Evolutionary conservation across 345 rosid species (phyloP).

Genomic region (Eucalyptus fibrosa): DNA sequence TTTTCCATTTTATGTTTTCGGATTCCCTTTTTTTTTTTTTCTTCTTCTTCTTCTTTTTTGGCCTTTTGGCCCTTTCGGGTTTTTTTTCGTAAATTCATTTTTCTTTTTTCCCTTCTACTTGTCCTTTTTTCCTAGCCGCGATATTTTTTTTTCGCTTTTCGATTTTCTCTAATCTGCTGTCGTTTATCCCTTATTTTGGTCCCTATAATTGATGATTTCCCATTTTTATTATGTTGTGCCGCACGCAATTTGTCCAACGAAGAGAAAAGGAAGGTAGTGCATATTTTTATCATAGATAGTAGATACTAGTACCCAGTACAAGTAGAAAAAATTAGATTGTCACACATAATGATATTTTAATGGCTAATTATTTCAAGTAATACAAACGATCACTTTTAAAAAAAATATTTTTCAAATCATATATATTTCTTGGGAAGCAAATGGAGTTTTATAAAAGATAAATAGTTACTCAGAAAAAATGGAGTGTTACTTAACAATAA

Average conservation of each 20-base stretch:
- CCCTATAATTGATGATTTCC: not conserved
- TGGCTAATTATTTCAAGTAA: rapidly evolving
- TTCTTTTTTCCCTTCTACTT: not conserved
- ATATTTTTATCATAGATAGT: too few species aligned
- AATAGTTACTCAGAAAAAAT: rapidly evolving
- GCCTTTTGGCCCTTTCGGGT: not conserved
- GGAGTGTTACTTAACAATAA: not conserved
- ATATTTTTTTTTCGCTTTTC: not conserved
- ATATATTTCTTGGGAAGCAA: rapidly evolving
- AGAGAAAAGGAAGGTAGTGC: not conserved
- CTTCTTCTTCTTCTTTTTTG: not conserved
- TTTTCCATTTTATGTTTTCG: not conserved
- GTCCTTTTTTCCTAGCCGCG: not conserved
- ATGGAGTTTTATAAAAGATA: too few species aligned
- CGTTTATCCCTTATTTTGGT: not conserved
- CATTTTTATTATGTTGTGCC: rapidly evolving
- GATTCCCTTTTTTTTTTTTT: not conserved
- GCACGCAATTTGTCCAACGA: not conserved
- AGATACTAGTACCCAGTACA: too few species aligned
- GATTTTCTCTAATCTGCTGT: not conserved
- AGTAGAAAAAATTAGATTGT: too few species aligned
- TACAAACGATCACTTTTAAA: too few species aligned
- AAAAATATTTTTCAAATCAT: too few species aligned
- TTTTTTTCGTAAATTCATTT: not conserved
- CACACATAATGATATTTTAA: too few species aligned